phyloP scores from a whole-genome alignment of 129 eudicot species.

The Apium graveolens region DNA sequence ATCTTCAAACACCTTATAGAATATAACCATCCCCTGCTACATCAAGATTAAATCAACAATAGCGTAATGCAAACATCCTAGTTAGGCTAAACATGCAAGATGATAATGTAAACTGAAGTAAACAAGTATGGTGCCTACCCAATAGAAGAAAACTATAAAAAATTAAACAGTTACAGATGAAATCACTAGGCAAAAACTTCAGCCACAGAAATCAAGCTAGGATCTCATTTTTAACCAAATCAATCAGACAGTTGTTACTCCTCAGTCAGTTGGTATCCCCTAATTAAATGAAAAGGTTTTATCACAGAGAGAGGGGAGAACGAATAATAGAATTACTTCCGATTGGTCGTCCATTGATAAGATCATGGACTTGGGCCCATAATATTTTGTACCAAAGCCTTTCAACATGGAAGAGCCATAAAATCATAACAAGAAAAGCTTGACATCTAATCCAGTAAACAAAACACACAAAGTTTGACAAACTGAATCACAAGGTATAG shows the following conservation, averaged over 20 bases:
- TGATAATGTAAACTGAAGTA: neutral
- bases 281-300: no score
- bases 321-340: no score
- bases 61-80: no score
- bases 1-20: conserved; percentile 73
- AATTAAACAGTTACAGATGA: neutral
- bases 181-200: neutral
- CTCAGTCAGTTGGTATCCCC: neutral
- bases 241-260: no score
- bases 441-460: neutral
- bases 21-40: conserved; percentile 76
- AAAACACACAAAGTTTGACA: neutral
- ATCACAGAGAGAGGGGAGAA: no score
- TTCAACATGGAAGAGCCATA: neutral
- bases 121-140: neutral
- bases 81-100: no score
- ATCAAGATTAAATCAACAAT: no score
- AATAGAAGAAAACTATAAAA: neutral
- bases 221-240: neutral
- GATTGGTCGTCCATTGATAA: no score
- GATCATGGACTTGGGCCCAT: no score
- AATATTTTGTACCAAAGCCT: no score
- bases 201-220: neutral
- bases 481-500: neutral
- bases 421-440: neutral